phyloP scores from a whole-genome alignment of 345 rosid species.

The Erodium maritimum region DNA sequence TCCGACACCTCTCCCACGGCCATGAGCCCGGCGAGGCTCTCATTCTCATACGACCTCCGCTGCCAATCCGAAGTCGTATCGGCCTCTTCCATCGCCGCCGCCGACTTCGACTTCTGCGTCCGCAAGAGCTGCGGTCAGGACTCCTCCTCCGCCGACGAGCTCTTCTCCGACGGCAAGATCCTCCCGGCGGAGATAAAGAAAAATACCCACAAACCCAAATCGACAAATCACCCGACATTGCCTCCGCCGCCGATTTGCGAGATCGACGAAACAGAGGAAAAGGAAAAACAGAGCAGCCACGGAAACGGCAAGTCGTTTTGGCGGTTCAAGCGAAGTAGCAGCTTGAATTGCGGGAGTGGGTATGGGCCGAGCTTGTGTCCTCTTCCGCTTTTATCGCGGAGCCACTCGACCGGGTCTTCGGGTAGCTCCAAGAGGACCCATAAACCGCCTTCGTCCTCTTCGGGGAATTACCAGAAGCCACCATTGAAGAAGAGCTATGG shows the following conservation, averaged over 20 bases:
- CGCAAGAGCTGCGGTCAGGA: conserved; percentile 33
- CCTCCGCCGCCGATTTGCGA: neutral
- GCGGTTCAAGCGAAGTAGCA: conserved; percentile 66
- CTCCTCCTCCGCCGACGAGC: conserved; percentile 47
- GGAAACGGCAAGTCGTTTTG: conserved; percentile 57
- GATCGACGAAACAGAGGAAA: conserved; percentile 13
- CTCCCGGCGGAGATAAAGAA: conserved; percentile 29
- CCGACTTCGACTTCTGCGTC: conserved; percentile 26
- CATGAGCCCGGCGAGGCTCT: neutral
- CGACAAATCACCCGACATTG: neutral
- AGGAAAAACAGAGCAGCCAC: conserved; percentile 28
- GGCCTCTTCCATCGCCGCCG: neutral
- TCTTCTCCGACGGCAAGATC: conserved; percentile 40
- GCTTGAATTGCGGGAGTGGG: conserved; percentile 60
- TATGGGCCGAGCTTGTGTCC: conserved; percentile 68
- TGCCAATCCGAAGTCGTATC: neutral
- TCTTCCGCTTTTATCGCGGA: conserved; percentile 56
- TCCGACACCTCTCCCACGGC: neutral
- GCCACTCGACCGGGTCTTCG: conserved; percentile 62
- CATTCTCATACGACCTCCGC: neutral
- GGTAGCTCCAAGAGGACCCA: conserved; percentile 29
- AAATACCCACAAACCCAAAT: conserved; percentile 5
- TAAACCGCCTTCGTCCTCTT: conserved; percentile 15
- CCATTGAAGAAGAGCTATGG: conserved; percentile 72
- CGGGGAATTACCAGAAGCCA: conserved; percentile 40